Evolutionary conservation across 768 basidiomycete genomes (phyloP), one percentile per base, ranked within the genome.

Genomic region (Pilatotrama ljubarskyi): DNA sequence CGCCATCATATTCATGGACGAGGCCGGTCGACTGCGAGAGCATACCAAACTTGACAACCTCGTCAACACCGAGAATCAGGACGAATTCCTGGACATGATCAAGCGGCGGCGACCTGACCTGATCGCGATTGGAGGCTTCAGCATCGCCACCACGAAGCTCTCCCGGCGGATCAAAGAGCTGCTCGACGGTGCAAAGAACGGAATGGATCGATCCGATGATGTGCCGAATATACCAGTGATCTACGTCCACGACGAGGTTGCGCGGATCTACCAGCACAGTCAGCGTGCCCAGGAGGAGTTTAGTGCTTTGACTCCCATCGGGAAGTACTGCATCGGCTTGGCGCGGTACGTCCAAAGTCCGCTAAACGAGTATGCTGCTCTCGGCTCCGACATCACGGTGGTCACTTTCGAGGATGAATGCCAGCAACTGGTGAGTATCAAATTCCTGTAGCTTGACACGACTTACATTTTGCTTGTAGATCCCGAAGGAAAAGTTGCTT

Each of bases 341-440:
- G 95, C 94, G 38, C 86, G 97, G 58, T 98, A 95, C 68, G 81
- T 84, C 5, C 97, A 98, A 75, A 96, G 87, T 69, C 97, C 97
- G 2, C 74, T 98, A 66, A 96, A 93, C 69, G 97, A 98, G 72
- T 95, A 91, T 70, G 90, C 92, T 17, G 93, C 95, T 1, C 77
- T 98, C 38, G 96, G 95, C 2, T 63, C 82, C 11, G 93, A 97
- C 73, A 86, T 98, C 50, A 77, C 85, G 2, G 87, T 93, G 5
- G 85, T 98, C 56, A 83, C 87, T 0, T 91, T 95, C 62, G 87
- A 92, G 61, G 87, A 93, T 24, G 86, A 94, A 49, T 84, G 85
- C 66, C 97, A 98, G 70, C 88, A 93, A 66, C 73, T 96, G 66
- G 95, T 51, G 51, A 26, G 70, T 51, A 17, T 7, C 44, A 41